phyloP scores from a whole-genome alignment of 805 yeast species.

The Ogataea paradorogensis region DNA sequence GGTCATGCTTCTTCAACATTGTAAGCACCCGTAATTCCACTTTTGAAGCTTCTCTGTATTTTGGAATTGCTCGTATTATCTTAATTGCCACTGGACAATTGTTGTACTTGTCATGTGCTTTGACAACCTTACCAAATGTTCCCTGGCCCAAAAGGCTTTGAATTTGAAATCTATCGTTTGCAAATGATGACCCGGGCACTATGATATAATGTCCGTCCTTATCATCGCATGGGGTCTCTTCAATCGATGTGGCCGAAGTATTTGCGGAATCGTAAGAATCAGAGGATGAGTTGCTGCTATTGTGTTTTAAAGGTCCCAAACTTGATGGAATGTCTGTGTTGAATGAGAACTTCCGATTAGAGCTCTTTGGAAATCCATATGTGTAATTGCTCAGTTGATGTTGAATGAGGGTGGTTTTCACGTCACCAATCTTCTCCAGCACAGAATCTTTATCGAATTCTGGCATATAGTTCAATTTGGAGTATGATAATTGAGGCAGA shows the following conservation, averaged over 20 bases:
- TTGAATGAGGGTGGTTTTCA: slow-evolving; percentile 36
- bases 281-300: slow-evolving; percentile 20
- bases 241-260: slow-evolving; percentile 22
- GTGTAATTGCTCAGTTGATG: slow-evolving; percentile 29
- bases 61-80: slow-evolving; percentile 86
- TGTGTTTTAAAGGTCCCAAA: background rate
- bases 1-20: slow-evolving; percentile 70
- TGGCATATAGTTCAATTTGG: slow-evolving; percentile 41
- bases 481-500: slow-evolving; percentile 51
- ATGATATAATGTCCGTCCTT: slow-evolving; percentile 74
- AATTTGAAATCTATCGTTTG: slow-evolving; percentile 69
- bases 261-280: slow-evolving; percentile 22
- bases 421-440: slow-evolving; percentile 39
- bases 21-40: slow-evolving; percentile 83
- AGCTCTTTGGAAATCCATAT: slow-evolving; percentile 18
- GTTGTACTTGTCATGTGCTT: slow-evolving; percentile 67
- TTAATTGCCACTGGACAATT: slow-evolving; percentile 79
- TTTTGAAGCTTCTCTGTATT: slow-evolving; percentile 93
- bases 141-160: slow-evolving; percentile 80
- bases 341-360: slow-evolving; percentile 28
- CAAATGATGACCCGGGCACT: slow-evolving; percentile 55
- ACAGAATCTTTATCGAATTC: slow-evolving; percentile 33
- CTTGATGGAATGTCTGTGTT: slow-evolving; percentile 16
- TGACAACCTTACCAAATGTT: slow-evolving; percentile 86
- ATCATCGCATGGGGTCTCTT: slow-evolving; percentile 48